These are phyloP conservation scores for Myriosclerotinia duriaeana DNA, from an alignment of 2,329 filamentous ascomycete genomes.

Conservation along the genomic window DNA sequence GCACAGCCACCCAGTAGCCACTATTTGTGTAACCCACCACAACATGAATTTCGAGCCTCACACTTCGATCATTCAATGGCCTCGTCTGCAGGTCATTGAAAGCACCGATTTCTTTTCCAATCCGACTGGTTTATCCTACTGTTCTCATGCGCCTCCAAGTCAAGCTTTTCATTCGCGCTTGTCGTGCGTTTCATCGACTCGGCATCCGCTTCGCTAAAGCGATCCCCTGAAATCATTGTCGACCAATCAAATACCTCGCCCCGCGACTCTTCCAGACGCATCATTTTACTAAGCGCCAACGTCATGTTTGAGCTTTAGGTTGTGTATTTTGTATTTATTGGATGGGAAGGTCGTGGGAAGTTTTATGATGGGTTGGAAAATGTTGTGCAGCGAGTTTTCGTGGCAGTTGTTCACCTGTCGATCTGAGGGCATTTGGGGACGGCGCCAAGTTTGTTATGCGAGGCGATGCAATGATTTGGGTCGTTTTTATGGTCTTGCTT, in stretches of 20 bases:
- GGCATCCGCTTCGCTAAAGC: slow-evolving; percentile 1
- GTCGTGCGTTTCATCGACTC: slow-evolving; percentile 9
- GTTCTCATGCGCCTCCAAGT: not conserved
- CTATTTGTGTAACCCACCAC: slow-evolving; percentile 1
- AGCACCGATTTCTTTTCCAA: not conserved
- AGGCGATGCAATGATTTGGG: not conserved
- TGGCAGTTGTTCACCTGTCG: not conserved
- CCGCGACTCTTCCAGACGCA: not conserved
- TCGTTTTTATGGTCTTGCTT: not conserved
- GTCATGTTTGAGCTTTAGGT: not conserved
- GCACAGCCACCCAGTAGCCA: slow-evolving; percentile 4
- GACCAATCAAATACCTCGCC: slow-evolving; percentile 11
- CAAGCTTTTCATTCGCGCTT: slow-evolving; percentile 18
- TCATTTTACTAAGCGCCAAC: slow-evolving; percentile 11
- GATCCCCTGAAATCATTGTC: slow-evolving; percentile 10
- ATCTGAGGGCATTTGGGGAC: not conserved
- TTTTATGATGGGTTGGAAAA: not conserved
- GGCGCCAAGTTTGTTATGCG: slow-evolving; percentile 5
- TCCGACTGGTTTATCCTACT: not conserved
- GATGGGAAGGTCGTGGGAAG: not conserved
- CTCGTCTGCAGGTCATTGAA: not conserved
- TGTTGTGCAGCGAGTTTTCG: not conserved
- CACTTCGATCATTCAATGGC: not conserved
- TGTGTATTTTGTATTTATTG: slow-evolving; percentile 8
- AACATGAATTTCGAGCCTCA: slow-evolving; percentile 5